Percentiles rank a stretch among this genome's conserved stretches.
Conservation (phyloP, 768 basidiomycete genomes). For the Scleroderma citrinum region DNA sequence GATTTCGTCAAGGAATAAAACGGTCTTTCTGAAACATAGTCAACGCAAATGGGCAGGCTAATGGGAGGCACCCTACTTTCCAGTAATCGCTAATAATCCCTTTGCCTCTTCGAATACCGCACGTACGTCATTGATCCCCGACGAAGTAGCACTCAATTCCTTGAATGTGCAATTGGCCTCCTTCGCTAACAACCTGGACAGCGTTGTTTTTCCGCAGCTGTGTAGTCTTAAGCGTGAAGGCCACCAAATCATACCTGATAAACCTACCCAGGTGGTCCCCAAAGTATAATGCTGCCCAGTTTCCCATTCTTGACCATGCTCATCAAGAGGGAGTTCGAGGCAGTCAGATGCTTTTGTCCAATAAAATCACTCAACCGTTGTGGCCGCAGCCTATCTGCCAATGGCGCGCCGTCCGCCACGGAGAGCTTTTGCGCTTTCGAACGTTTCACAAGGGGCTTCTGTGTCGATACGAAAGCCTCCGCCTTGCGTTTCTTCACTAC, state of each 20-base stretch:
- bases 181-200: constrained; percentile 65
- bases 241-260: neutral
- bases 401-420: constrained; percentile 38
- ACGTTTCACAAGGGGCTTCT: constrained; percentile 15
- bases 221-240: neutral
- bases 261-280: constrained; percentile 69
- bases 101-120: constrained; percentile 75
- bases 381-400: constrained; percentile 74
- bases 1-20: constrained; percentile 80
- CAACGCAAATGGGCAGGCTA: neutral
- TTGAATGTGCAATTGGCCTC: constrained; percentile 58
- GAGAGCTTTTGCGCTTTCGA: constrained; percentile 17
- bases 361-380: constrained; percentile 57
- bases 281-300: constrained; percentile 59
- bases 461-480: constrained; percentile 9
- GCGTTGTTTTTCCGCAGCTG: constrained; percentile 70
- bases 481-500: constrained; percentile 25
- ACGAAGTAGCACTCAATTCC: constrained; percentile 71
- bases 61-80: constrained; percentile 37
- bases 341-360: constrained; percentile 63
- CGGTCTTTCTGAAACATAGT: constrained; percentile 46
- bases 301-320: constrained; percentile 44
- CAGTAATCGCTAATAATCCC: constrained; percentile 54
- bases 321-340: constrained; percentile 50
- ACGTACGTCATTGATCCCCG: constrained; percentile 64